Percentiles rank a stretch among this genome's conserved stretches.
Evolutionary conservation across 2,329 filamentous ascomycete genomes (phyloP).

Genomic region (Xylariaceae sp.): DNA sequence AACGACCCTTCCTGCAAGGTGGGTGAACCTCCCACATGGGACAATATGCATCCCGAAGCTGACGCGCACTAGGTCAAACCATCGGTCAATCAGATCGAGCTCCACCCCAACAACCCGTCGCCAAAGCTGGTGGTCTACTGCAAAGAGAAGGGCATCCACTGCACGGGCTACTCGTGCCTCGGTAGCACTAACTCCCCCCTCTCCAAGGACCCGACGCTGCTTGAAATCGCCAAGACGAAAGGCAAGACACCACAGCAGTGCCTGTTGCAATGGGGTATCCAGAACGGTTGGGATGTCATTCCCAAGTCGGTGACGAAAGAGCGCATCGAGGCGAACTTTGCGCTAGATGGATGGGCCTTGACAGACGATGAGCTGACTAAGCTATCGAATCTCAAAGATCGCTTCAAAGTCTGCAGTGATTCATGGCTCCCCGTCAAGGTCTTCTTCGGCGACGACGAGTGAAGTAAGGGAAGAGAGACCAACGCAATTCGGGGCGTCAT

Average conservation of each 20-base stretch:
- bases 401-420: constrained; percentile 85
- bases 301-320: constrained; percentile 80
- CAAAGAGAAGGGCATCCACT: constrained; percentile 75
- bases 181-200: constrained; percentile 74
- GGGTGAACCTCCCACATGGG: constrained; percentile 18
- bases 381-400: constrained; percentile 71
- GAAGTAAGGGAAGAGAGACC: constrained; percentile 35
- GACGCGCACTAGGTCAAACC: constrained; percentile 53
- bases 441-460: constrained; percentile 85
- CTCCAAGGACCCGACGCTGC: constrained; percentile 68
- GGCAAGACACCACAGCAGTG: constrained; percentile 76
- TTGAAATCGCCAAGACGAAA: constrained; percentile 67
- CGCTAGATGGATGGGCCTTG: constrained; percentile 75
- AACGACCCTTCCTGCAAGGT: constrained; percentile 68
- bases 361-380: constrained; percentile 73
- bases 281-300: constrained; percentile 82
- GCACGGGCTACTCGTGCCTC: constrained; percentile 76
- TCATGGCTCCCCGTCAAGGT: constrained; percentile 76
- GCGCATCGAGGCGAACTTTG: constrained; percentile 78
- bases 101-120: constrained; percentile 82
- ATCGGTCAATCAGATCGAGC: constrained; percentile 82
- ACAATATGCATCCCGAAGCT: not conserved
- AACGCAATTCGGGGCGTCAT: no score
- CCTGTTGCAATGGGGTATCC: constrained; percentile 79
- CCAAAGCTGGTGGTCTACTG: constrained; percentile 78